A percentile compares a stretch with the other conserved stretches of the same genome.
These are phyloP conservation scores for Anthracocystis walkeri DNA, from an alignment of 1,284 basidiomycete genomes.

Conservation along the genomic window DNA sequence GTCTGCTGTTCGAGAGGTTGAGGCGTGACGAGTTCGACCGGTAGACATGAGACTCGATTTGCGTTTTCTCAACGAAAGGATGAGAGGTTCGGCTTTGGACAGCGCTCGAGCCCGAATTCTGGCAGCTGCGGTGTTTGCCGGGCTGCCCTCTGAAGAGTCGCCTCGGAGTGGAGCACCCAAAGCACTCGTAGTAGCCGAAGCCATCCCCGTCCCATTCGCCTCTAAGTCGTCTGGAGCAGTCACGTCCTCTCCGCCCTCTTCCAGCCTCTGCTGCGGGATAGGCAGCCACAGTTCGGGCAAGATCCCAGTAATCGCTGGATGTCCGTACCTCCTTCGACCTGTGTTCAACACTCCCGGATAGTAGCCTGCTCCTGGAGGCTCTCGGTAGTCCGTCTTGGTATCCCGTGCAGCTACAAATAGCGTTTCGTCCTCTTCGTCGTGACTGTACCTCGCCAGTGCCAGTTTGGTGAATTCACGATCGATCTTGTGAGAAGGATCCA, in stretches of 20 bases:
- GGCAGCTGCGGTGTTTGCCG: conserved; percentile 8
- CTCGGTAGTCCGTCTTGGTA: conserved; percentile 61
- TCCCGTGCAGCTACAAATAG: conserved; percentile 79
- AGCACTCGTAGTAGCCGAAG: conserved; percentile 25
- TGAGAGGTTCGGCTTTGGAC: conserved; percentile 45
- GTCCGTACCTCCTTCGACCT: conserved; percentile 57
- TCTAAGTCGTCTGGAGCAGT: conserved; percentile 37
- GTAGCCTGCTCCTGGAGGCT: conserved; percentile 59
- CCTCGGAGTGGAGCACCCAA: conserved; percentile 14
- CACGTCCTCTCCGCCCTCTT: conserved; percentile 34
- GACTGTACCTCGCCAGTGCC: conserved; percentile 75
- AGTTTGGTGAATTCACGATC: conserved; percentile 49
- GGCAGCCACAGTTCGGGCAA: conserved; percentile 66
- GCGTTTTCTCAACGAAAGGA: conserved; percentile 49
- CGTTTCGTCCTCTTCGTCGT: conserved; percentile 89
- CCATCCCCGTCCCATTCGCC: conserved; percentile 14
- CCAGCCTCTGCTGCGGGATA: conserved; percentile 23
- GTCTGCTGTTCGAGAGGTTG: background rate
- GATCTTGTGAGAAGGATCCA: conserved; percentile 34
- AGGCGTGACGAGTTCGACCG: conserved; percentile 7
- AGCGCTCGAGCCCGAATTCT: conserved; percentile 22
- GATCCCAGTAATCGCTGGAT: conserved; percentile 63
- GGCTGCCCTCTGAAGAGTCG: background rate
- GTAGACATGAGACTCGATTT: conserved; percentile 34
- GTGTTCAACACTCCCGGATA: conserved; percentile 62